These are phyloP conservation scores for Fusarium metavorans DNA, from an alignment of 2,329 filamentous ascomycete genomes.

Conservation along the genomic window DNA sequence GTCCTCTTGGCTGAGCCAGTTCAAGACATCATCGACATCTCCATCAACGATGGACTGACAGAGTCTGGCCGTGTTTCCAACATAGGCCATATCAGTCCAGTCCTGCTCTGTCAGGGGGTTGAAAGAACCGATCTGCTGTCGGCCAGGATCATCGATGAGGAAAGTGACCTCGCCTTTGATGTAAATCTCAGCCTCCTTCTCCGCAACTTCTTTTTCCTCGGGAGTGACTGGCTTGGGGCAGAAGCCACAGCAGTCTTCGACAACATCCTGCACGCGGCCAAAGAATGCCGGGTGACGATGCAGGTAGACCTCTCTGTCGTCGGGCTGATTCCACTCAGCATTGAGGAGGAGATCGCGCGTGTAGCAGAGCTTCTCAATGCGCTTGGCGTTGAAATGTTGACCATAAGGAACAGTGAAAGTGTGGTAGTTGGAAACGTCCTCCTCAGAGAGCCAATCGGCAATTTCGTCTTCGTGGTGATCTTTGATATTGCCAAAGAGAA, in stretches of 20 bases:
- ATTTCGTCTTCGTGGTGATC: slow-evolving; percentile 82
- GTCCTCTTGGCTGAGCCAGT: slow-evolving; percentile 76
- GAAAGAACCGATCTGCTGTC: slow-evolving; percentile 79
- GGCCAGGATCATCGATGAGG: slow-evolving; percentile 83
- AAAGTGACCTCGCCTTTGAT: slow-evolving; percentile 81
- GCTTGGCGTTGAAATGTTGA: slow-evolving; percentile 69
- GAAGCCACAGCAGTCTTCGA: slow-evolving; percentile 84
- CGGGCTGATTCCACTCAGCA: slow-evolving; percentile 85
- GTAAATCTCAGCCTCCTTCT: slow-evolving; percentile 80
- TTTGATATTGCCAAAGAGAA: slow-evolving; percentile 78
- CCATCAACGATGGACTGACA: slow-evolving; percentile 85
- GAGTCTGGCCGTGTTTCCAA: slow-evolving; percentile 80
- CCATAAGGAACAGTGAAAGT: slow-evolving; percentile 81
- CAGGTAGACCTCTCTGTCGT: slow-evolving; percentile 80
- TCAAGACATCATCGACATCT: slow-evolving; percentile 76
- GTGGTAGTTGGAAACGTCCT: slow-evolving; percentile 84
- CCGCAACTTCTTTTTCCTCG: slow-evolving; percentile 77
- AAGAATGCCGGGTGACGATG: slow-evolving; percentile 91
- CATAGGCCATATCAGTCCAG: slow-evolving; percentile 93
- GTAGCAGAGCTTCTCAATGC: slow-evolving; percentile 85
- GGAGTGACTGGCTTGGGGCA: slow-evolving; percentile 78
- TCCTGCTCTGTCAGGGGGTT: slow-evolving; percentile 85
- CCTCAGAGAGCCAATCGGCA: slow-evolving; percentile 83
- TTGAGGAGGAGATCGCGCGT: slow-evolving; percentile 86
- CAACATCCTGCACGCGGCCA: slow-evolving; percentile 78